phyloP scores from a whole-genome alignment of 345 rosid genomes.

The Populus euphratica region DNA sequence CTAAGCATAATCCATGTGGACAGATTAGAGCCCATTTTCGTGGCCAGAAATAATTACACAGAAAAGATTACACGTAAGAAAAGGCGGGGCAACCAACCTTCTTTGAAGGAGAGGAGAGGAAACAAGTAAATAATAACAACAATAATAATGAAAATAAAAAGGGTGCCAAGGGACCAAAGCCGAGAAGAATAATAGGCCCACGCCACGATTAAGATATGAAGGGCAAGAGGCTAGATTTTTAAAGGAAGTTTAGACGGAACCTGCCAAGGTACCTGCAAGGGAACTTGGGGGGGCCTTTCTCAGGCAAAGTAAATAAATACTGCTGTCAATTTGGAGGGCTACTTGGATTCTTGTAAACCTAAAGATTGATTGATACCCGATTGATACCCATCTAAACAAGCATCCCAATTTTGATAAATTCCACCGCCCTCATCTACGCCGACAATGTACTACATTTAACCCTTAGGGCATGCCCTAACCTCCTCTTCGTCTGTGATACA shows the following conservation, averaged over 20 bases:
- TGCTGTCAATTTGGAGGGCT: no score
- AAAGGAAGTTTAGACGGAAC: conserved; percentile 4
- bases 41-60: background rate
- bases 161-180: background rate
- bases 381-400: background rate
- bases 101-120: conserved; percentile 14
- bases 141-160: background rate
- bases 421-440: conserved; percentile 22
- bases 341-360: background rate
- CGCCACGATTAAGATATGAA: conserved; percentile 34
- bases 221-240: conserved; percentile 1
- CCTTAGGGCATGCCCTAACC: background rate
- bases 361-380: background rate
- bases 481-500: background rate
- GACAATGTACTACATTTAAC: conserved; percentile 4
- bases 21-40: background rate
- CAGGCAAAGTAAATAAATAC: conserved; percentile 17
- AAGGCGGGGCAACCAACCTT: conserved; percentile 8
- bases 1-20: conserved; percentile 5
- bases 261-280: background rate
- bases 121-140: background rate
- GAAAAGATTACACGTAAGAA: background rate
- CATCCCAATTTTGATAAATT: background rate
- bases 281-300: conserved; percentile 2
- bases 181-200: background rate